Conservation (phyloP, 2,329 filamentous ascomycete species). For the Ilyonectria destructans region DNA sequence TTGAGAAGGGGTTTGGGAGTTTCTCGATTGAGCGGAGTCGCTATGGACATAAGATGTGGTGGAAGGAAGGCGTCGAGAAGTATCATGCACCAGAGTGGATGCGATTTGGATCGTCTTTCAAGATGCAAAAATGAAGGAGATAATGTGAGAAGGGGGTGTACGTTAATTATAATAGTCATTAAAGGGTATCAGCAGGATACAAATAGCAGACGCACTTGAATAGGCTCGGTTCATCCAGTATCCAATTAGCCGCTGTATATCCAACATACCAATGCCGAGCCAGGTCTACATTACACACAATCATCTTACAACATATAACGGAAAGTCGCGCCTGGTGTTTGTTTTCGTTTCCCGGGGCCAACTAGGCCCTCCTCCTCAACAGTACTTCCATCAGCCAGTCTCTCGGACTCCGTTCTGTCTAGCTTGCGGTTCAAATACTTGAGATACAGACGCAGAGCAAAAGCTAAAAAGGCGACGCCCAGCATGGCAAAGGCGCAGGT, state of each 20-base stretch:
- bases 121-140: constrained; percentile 2
- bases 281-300: constrained; percentile 12
- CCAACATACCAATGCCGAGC: constrained; percentile 10
- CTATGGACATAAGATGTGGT: constrained; percentile 53
- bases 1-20: constrained; percentile 42
- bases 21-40: constrained; percentile 48
- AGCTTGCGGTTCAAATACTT: constrained; percentile 65
- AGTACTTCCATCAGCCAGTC: constrained; percentile 38
- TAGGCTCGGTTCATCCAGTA: constrained; percentile 21
- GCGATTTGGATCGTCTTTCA: constrained; percentile 43
- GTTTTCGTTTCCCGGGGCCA: constrained; percentile 48
- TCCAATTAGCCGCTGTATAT: constrained; percentile 8
- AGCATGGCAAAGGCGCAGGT: constrained; percentile 76
- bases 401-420: constrained; percentile 55
- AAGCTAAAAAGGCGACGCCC: constrained; percentile 70
- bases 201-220: constrained; percentile 29
- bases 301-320: constrained; percentile 63
- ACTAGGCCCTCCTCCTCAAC: constrained; percentile 61
- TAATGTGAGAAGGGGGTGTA: background rate
- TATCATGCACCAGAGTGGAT: constrained; percentile 55
- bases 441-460: constrained; percentile 69
- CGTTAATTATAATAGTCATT: constrained; percentile 23
- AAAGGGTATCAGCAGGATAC: constrained; percentile 35
- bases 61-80: constrained; percentile 54
- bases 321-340: constrained; percentile 52